Conservation (phyloP, 768 basidiomycete species). For the Gautieria morchelliformis region DNA sequence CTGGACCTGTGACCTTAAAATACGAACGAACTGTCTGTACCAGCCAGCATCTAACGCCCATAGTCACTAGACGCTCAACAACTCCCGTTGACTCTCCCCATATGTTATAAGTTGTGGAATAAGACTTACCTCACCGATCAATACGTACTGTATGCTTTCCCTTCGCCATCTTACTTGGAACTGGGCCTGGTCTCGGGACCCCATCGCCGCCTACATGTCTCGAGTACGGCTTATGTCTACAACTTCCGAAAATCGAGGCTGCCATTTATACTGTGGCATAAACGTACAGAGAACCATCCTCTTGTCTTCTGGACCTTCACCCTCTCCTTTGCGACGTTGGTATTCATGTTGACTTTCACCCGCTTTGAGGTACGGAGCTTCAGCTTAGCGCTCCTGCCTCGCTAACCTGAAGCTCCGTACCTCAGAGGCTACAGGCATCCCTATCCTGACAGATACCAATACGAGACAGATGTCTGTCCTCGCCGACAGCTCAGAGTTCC, state of each 20-base stretch:
- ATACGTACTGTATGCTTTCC: not conserved
- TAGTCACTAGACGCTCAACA: too few species aligned
- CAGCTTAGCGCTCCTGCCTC: not conserved
- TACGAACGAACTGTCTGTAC: not conserved
- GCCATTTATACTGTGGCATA: not conserved
- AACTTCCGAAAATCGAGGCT: not conserved
- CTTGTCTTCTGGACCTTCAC: not conserved
- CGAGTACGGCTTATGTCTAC: not conserved
- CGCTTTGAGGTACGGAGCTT: too few species aligned
- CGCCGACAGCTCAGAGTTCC: not conserved
- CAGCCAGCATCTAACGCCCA: too few species aligned
- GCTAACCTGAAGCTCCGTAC: not conserved
- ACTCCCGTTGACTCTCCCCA: not conserved
- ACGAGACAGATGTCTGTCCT: not conserved
- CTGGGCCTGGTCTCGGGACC: not conserved
- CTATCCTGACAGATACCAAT: not conserved
- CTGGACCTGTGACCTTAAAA: not conserved
- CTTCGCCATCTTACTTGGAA: not conserved
- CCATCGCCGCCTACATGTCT: too few species aligned
- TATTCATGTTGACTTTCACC: not conserved
- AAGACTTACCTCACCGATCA: not conserved
- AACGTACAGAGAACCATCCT: too few species aligned
- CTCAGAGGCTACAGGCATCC: not conserved
- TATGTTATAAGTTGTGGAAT: not conserved
- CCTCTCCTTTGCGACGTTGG: not conserved